Evolutionary conservation across 2,329 filamentous ascomycete species (phyloP).

Genomic region (Sarocladium brachiariae): DNA sequence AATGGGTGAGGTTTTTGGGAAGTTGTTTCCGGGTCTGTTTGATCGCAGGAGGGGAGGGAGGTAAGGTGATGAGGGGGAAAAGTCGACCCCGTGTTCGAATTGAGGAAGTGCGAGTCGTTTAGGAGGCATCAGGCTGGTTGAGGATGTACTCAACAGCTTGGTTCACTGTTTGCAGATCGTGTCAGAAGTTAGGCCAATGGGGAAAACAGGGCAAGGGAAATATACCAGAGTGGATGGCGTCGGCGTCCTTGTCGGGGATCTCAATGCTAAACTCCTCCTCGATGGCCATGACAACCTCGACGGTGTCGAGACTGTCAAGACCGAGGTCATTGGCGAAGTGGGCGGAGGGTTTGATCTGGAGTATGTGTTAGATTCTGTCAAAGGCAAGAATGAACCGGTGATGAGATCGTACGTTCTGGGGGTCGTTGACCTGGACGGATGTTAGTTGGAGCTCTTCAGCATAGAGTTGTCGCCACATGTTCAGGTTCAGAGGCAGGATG

Average conservation of each 20-base stretch:
- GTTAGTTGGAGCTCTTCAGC: slow-evolving; percentile 1
- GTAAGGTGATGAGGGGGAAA: neutral
- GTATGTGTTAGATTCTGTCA: slow-evolving; percentile 14
- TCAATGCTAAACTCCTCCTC: slow-evolving; percentile 92
- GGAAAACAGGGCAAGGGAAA: neutral
- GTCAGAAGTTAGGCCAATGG: neutral
- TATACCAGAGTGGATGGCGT: slow-evolving; percentile 85
- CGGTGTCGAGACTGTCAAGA: slow-evolving; percentile 93
- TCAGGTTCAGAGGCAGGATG: neutral
- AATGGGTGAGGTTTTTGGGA: neutral
- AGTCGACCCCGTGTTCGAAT: neutral
- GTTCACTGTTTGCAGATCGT: slow-evolving; percentile 60
- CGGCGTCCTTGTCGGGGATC: slow-evolving; percentile 96
- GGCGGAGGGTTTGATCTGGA: slow-evolving; percentile 70
- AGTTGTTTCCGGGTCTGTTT: neutral
- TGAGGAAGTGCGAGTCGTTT: slow-evolving; percentile 18
- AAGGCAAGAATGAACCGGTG: slow-evolving; percentile 8
- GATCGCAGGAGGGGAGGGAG: neutral
- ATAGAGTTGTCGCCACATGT: neutral
- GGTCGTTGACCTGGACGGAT: slow-evolving; percentile 56
- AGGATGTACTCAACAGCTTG: slow-evolving; percentile 93
- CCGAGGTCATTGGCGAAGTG: slow-evolving; percentile 98
- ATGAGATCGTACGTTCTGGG: slow-evolving; percentile 46
- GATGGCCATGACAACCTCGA: slow-evolving; percentile 99
- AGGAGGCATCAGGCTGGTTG: slow-evolving; percentile 84